These are phyloP conservation scores for Cyberlindnera suaveolens DNA, from an alignment of 805 yeast genomes.

Conservation along the genomic window DNA sequence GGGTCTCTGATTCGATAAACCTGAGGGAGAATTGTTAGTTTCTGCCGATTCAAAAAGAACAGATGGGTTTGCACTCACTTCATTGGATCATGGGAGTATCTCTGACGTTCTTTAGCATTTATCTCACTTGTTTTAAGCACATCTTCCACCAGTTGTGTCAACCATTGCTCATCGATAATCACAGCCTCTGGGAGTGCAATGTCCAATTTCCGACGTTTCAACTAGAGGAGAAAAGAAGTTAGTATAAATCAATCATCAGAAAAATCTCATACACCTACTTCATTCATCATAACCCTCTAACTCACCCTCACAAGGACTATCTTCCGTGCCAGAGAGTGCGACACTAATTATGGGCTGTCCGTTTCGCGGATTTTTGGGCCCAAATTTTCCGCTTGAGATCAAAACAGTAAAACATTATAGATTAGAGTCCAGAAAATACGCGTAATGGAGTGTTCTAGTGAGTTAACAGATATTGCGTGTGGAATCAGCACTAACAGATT, in stretches of 20 bases:
- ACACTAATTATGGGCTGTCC: too few species aligned
- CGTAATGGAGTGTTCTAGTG: conserved; percentile 25
- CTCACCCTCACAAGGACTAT: too few species aligned
- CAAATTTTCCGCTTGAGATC: too few species aligned
- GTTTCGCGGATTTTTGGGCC: too few species aligned
- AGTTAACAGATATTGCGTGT: conserved; percentile 4
- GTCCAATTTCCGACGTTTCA: conserved; percentile 9
- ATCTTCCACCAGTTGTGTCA: conserved; percentile 3
- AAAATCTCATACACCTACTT: too few species aligned
- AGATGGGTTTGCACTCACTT: not conserved
- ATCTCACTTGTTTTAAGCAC: not conserved
- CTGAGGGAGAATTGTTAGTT: not conserved
- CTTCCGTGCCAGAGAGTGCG: too few species aligned
- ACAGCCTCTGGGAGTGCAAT: not conserved
- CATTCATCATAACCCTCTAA: too few species aligned
- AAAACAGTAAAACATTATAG: too few species aligned
- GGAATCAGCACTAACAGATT: conserved; percentile 11
- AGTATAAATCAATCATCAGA: not conserved
- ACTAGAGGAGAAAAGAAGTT: conserved; percentile 1
- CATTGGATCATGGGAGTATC: conserved; percentile 11
- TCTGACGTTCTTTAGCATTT: conserved; percentile 10
- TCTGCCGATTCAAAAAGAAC: not conserved
- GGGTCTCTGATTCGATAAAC: conserved; percentile 15
- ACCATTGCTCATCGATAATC: conserved; percentile 13
- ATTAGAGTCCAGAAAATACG: not conserved